Evolutionary conservation across 73 alveolate species (phyloP).

Genomic region (Uronychia binucleata): DNA sequence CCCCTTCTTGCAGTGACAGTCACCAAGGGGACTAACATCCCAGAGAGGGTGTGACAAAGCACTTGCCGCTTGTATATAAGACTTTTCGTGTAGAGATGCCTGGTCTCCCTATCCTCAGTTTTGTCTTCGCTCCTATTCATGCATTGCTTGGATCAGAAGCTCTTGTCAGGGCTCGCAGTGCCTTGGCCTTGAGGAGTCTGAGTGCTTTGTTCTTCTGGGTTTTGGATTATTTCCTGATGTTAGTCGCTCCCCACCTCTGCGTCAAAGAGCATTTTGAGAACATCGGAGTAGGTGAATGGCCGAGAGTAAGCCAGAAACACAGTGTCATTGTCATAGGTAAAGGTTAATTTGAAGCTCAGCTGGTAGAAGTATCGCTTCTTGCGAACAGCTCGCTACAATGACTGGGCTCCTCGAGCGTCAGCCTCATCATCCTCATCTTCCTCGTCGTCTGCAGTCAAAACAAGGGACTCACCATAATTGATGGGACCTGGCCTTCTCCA

Average conservation of each 20-base stretch:
- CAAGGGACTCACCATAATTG: constrained; percentile 38
- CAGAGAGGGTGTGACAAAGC: constrained; percentile 9
- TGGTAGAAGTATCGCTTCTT: constrained; percentile 39
- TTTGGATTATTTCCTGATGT: no score
- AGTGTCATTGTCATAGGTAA: constrained; percentile 41
- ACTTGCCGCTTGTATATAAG: constrained; percentile 5
- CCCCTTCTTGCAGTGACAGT: constrained; percentile 3
- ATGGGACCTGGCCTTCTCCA: constrained; percentile 58
- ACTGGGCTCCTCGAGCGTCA: constrained; percentile 7
- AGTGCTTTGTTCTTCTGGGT: no score
- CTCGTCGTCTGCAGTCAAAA: constrained; percentile 61
- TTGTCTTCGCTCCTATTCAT: no score
- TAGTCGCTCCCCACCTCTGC: no score
- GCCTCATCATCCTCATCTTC: constrained; percentile 13
- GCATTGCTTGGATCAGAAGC: no score
- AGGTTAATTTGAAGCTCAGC: constrained; percentile 26
- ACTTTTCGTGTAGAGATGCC: not conserved
- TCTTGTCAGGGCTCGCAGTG: no score
- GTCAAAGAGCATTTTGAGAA: constrained; percentile 5
- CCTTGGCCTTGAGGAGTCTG: no score
- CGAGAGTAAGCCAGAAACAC: constrained; percentile 64
- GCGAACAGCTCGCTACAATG: not conserved
- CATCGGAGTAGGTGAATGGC: constrained; percentile 46
- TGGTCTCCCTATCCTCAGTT: no score
- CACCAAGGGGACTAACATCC: constrained; percentile 42